Evolutionary conservation across 164 flowering plant species (phyloP), one percentile per base, ranked within the genome.

Genomic region (Kalanchoe fedtschenkoi): DNA sequence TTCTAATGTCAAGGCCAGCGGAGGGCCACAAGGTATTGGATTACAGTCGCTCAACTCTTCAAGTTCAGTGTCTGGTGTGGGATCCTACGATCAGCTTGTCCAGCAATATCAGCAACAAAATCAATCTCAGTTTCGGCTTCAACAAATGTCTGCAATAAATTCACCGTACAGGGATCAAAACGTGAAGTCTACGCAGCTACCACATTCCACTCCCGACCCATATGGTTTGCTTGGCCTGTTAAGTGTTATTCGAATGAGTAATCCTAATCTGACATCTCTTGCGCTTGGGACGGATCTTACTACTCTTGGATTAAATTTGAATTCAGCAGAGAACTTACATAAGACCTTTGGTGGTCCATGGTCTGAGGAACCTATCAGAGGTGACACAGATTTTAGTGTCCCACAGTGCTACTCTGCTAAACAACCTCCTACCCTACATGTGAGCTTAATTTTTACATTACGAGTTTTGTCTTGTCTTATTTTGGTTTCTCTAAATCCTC

Each of bases 271-370:
- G 58, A 72, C 93, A 8, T 86, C 95, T 14, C 87, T 95, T 64
- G 90, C 96, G 7, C 90, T 89, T 67, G 99, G 99, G 42, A 88
- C 87, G 56, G 99, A 95, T 76, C 73, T 95, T 54, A 95, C 97
- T 24, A 90, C 93, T 1, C 81, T 91, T 34, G 99, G 99, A n/a
- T 69, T 95, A 61, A 91, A 88, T 67, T 76, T 95, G 76, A 89
- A 86, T 73, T 86, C 96, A n/a, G 28, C 81, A 1, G 96, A 91
- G 56, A 82, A 86, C 72, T 87, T 95, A 17, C 83, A 91, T 70
- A 87, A 89, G 74, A 84, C 91, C 24, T 95, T 95, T 75, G 89
- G 80, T 56, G 89, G 97, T 30, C 97, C 97, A 41, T 95, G 96
- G 96, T 86, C 96, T 41, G 93, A 91, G 62, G 93, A 86, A 65